Percentiles rank a stretch among this genome's conserved stretches.
phyloP scores from a whole-genome alignment of 176 grass and related monocot species.

The Saccharum officinarum region DNA sequence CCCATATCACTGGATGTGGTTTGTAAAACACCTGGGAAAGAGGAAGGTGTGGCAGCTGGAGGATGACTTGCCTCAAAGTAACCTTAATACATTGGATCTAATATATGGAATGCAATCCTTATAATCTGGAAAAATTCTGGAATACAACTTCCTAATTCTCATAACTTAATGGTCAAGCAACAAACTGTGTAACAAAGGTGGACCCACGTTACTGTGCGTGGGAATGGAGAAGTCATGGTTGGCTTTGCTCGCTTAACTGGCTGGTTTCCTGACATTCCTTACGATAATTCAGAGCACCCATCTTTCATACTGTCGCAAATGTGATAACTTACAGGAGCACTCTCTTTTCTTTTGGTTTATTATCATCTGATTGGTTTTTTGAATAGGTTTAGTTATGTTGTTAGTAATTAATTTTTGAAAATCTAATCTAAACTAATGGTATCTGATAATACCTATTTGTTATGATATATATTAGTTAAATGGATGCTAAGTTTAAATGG shows the following conservation, averaged over 20 bases:
- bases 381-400: not conserved
- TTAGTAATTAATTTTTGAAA: not conserved
- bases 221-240: not conserved
- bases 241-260: not conserved
- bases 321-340: not conserved
- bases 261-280: not conserved
- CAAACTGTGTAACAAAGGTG: not conserved
- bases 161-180: not conserved
- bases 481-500: slow-evolving; percentile 1
- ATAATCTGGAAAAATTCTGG: not conserved
- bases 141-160: not conserved
- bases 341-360: not conserved
- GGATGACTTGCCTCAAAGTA: not conserved
- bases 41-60: not conserved
- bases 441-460: not conserved
- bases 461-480: not conserved
- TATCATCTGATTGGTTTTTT: not conserved
- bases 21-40: not conserved
- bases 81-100: not conserved
- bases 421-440: not conserved
- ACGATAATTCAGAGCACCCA: not conserved
- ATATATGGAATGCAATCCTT: not conserved
- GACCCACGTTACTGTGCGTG: not conserved
- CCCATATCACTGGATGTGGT: not conserved
- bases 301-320: not conserved